Conservation (phyloP, 2,329 filamentous ascomycete genomes). For the Colletotrichum navitas region DNA sequence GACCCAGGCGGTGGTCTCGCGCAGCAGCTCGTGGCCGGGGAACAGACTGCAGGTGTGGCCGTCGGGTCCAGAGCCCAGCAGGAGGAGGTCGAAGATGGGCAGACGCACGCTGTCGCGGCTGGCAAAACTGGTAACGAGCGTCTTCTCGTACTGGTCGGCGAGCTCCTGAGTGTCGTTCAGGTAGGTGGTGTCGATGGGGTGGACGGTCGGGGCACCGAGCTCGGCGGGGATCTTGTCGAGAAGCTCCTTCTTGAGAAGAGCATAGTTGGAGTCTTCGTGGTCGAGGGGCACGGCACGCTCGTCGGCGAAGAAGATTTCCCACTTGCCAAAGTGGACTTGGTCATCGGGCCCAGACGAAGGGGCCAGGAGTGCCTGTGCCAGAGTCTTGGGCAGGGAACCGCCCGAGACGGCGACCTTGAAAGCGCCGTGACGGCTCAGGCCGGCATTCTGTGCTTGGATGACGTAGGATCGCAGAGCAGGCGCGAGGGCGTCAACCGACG, state of each 20-base stretch:
- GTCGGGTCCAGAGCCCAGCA: conserved; percentile 94
- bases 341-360: conserved; percentile 66
- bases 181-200: conserved; percentile 76
- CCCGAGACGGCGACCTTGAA: conserved; percentile 96
- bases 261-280: conserved; percentile 95
- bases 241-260: conserved; percentile 86
- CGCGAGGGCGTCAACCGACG: conserved; percentile 77
- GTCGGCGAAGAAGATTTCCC: conserved; percentile 99
- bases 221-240: conserved; percentile 86
- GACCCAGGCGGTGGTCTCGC: conserved; percentile 92
- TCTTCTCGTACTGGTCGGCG: conserved; percentile 93
- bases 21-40: conserved; percentile 87
- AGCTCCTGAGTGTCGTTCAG: conserved; percentile 89
- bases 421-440: conserved; percentile 81
- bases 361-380: conserved; percentile 85
- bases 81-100: conserved; percentile 93
- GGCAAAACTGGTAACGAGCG: conserved; percentile 87
- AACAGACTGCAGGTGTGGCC: conserved; percentile 98
- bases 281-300: conserved; percentile 94
- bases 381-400: conserved; percentile 89
- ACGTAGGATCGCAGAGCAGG: conserved; percentile 84
- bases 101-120: conserved; percentile 93
- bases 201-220: conserved; percentile 76
- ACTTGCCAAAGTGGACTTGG: conserved; percentile 81
- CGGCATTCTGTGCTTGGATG: conserved; percentile 83